Base-by-base conservation (phyloP, 2,329 filamentous ascomycete species). In the Aspergillus ochraceus region DNA sequence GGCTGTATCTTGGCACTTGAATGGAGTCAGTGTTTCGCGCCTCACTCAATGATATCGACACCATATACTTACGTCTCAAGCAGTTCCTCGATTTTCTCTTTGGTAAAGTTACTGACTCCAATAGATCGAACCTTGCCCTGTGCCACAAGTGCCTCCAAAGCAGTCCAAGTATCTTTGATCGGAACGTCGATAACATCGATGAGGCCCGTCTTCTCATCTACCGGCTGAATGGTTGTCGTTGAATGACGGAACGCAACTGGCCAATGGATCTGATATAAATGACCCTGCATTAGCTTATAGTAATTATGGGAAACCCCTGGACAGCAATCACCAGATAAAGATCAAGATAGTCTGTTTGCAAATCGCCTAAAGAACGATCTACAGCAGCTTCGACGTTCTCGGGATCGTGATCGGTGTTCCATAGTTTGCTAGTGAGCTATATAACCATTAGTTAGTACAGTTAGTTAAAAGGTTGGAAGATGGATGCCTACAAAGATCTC, bases 71-170 rank as follows among this genome's bases (percentile, higher is more conserved):
- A 64, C 62, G 60, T 74, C 57, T 57, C 58, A 10, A 80, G 64
- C 19, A 82, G 70, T 29, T 72, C 69, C 47, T 79, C 64, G 10
- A 82, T 68, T 49, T 80, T 76, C 17, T 65, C 65, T 0, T 74
- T 75, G n/a, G 73, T 73, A 69, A 88, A 91, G 76, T 92, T 92
- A 68, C 86, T 89, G 12, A 92, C 85, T 36, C 90, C 89, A 65
- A 92, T 90, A 45, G 85, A 84, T 60, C 81, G 82, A 52, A 85
- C 86, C 51, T 83, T 82, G 53, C 88, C 88, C 3, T 83, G 82
- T 8, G 72, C 67, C 3, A 83, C 71, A 2, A 86, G 68, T 10
- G 81, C 82, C 67, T 85, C 81, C 78, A 91, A 84, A 19, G 83
- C 83, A 3, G 88, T 85, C 88, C 68, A 91, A 71, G 84, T 85